Percentiles rank a stretch among this genome's conserved stretches.
These are phyloP conservation scores for Bertia moriformis DNA, from an alignment of 2,329 filamentous ascomycete genomes.

Conservation along the genomic window DNA sequence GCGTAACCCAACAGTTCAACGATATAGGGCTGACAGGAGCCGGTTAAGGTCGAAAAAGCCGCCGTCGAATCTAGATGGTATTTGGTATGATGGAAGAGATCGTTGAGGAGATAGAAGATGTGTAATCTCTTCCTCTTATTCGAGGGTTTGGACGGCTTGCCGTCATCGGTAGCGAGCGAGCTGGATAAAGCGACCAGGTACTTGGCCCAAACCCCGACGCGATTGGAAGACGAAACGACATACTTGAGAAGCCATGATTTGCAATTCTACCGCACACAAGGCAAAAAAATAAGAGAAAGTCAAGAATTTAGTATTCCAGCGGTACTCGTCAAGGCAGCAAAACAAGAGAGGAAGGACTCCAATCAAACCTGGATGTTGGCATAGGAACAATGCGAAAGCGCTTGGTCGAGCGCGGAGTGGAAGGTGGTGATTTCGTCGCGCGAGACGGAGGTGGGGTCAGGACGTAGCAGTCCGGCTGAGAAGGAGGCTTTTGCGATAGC, in stretches of 20 bases:
- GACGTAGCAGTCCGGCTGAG: constrained; percentile 35
- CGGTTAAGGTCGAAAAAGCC: neutral
- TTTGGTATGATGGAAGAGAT: constrained; percentile 44
- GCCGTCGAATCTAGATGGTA: constrained; percentile 14
- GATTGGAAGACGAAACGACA: constrained; percentile 35
- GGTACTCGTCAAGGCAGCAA: constrained; percentile 5
- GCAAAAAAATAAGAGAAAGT: neutral
- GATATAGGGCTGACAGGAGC: constrained; percentile 27
- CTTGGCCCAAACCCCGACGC: constrained; percentile 38
- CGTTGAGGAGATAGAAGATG: constrained; percentile 45
- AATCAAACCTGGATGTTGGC: constrained; percentile 47
- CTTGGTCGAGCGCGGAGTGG: constrained; percentile 31
- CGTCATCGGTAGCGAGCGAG: constrained; percentile 20
- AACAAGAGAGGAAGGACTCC: constrained; percentile 6
- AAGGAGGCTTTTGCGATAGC: constrained; percentile 44
- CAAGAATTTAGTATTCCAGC: constrained; percentile 4
- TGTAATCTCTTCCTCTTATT: constrained; percentile 37
- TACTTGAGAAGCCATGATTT: constrained; percentile 48
- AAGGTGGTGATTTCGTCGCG: constrained; percentile 36
- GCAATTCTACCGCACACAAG: constrained; percentile 31
- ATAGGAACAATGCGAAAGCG: constrained; percentile 33
- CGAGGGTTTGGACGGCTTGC: constrained; percentile 14
- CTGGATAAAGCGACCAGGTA: constrained; percentile 38
- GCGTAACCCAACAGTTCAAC: constrained; percentile 28
- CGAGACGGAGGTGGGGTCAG: constrained; percentile 36